Evolutionary conservation across 2,329 filamentous ascomycete species (phyloP).

Genomic region (Aschersonia sp.): DNA sequence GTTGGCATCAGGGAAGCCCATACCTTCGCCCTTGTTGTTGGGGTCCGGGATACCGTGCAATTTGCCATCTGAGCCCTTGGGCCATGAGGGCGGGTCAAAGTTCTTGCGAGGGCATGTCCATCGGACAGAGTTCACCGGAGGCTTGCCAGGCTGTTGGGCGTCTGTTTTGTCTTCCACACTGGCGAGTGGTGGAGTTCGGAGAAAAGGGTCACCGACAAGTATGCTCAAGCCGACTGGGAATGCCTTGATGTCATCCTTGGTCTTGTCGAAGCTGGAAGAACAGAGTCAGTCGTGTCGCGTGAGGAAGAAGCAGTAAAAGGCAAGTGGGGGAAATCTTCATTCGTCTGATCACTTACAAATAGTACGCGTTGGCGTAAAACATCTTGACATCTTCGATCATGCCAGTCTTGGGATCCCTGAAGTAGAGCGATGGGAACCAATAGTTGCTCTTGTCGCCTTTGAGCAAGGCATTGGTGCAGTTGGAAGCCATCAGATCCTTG

Average conservation of each 20-base stretch:
- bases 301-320: too few species aligned
- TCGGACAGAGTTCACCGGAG: conserved; percentile 37
- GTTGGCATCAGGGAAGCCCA: conserved; percentile 54
- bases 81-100: conserved; percentile 36
- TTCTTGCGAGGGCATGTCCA: conserved; percentile 46
- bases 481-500: conserved; percentile 40
- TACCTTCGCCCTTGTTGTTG: conserved; percentile 37
- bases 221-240: conserved; percentile 62
- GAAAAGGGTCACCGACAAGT: conserved; percentile 47
- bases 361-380: conserved; percentile 65
- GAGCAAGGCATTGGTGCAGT: conserved; percentile 57
- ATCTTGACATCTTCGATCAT: conserved; percentile 51
- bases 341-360: conserved; percentile 35
- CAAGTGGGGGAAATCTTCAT: too few species aligned
- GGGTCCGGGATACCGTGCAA: conserved; percentile 39
- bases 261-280: conserved; percentile 35
- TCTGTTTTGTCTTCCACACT: conserved; percentile 26
- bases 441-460: conserved; percentile 60
- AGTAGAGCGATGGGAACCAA: conserved; percentile 63
- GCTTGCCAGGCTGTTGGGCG: conserved; percentile 36
- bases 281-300: not conserved
- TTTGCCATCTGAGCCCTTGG: conserved; percentile 36
- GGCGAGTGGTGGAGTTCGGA: conserved; percentile 36
- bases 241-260: conserved; percentile 49
- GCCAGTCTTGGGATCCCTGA: conserved; percentile 45